phyloP scores from a whole-genome alignment of 148 eudicot species.

The Rhododendron williamsianum region DNA sequence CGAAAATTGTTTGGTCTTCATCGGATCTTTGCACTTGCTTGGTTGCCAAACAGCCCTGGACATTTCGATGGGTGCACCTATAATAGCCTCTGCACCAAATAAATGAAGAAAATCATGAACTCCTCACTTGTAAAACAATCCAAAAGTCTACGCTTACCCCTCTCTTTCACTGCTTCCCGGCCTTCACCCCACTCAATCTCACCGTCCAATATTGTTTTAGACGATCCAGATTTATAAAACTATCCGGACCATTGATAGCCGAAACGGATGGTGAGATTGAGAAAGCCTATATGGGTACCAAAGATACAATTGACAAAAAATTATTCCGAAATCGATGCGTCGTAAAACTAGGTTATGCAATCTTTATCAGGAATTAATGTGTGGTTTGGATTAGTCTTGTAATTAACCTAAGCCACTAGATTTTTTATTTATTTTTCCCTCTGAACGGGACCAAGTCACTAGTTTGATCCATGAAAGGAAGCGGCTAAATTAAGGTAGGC shows the following conservation, averaged over 20 bases:
- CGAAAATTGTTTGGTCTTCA: conserved; percentile 28
- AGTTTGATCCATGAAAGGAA: not conserved
- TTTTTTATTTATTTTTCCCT: too few species aligned
- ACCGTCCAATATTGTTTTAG: too few species aligned
- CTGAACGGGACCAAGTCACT: too few species aligned
- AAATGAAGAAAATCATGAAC: not conserved
- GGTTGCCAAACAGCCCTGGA: conserved; percentile 48
- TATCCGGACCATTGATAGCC: too few species aligned
- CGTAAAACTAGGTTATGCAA: not conserved
- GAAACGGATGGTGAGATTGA: too few species aligned
- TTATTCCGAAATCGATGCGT: not conserved
- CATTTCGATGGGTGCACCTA: conserved; percentile 40
- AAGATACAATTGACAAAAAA: too few species aligned
- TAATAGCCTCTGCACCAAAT: conserved; percentile 36
- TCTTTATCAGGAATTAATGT: too few species aligned
- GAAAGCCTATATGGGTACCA: too few species aligned
- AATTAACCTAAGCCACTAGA: not conserved
- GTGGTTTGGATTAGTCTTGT: not conserved
- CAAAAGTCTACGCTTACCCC: too few species aligned
- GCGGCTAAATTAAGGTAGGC: not conserved
- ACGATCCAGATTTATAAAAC: too few species aligned
- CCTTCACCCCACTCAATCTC: too few species aligned
- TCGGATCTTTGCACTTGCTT: conserved; percentile 50
- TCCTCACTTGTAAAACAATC: not conserved
- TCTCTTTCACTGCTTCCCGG: too few species aligned